Conservation (phyloP, 176 grass and related monocot genomes). For the Pharus latifolius region DNA sequence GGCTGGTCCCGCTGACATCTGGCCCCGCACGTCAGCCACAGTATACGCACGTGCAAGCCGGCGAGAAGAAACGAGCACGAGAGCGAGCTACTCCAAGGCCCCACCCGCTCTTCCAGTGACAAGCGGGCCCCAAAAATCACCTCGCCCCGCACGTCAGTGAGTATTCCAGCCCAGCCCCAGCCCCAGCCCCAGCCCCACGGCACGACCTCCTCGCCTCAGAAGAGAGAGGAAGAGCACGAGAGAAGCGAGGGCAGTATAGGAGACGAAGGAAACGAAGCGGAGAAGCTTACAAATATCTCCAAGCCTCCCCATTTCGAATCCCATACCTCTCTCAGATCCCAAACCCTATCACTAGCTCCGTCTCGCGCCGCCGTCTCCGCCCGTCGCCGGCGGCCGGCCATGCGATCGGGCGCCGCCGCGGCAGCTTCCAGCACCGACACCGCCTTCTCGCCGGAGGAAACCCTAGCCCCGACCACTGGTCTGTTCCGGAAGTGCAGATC, state of each 20-base stretch:
- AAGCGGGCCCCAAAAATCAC: accelerated
- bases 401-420: slow-evolving; percentile 20
- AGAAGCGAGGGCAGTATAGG: not conserved
- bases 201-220: not conserved
- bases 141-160: not conserved
- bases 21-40: not conserved
- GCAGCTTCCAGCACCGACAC: not conserved
- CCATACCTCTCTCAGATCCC: slow-evolving; percentile 12
- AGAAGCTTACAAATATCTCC: not conserved
- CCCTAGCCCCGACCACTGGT: not conserved
- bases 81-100: too few species aligned
- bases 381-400: slow-evolving; percentile 12
- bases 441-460: not conserved
- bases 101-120: not conserved
- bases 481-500: not conserved
- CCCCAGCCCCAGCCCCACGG: not conserved
- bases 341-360: slow-evolving; percentile 19
- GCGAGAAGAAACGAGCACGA: too few species aligned
- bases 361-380: not conserved
- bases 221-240: not conserved
- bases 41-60: not conserved
- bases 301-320: not conserved
- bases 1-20: not conserved
- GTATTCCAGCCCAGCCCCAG: not conserved
- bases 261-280: slow-evolving; percentile 17